These are phyloP conservation scores for Hanseniaspora pseudoguilliermondii DNA, from an alignment of 805 yeast genomes.

Conservation along the genomic window DNA sequence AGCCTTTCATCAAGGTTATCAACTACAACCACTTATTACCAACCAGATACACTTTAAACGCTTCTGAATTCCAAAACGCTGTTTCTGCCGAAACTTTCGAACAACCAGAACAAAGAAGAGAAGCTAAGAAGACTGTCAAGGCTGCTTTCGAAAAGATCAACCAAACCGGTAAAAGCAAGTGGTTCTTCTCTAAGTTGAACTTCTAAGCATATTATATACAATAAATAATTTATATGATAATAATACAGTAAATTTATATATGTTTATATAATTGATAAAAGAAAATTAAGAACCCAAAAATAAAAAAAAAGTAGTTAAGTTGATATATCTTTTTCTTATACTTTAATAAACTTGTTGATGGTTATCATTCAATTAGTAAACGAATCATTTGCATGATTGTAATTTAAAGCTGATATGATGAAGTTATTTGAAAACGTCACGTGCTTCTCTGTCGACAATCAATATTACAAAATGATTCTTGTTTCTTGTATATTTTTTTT, in stretches of 20 bases:
- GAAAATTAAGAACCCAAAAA: conserved; percentile 12
- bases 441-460: too few species aligned
- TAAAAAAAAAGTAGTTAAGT: neutral
- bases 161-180: conserved; percentile 98
- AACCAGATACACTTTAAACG: conserved; percentile 97
- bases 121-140: conserved; percentile 97
- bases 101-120: conserved; percentile 97
- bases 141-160: conserved; percentile 99
- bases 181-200: conserved; percentile 98
- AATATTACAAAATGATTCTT: too few species aligned
- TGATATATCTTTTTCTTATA: too few species aligned
- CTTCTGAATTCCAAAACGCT: conserved; percentile 84
- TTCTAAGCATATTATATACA: conserved; percentile 39
- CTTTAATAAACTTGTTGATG: too few species aligned
- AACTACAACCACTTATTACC: conserved; percentile 99
- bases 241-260: conserved; percentile 5
- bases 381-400: too few species aligned
- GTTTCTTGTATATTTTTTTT: too few species aligned
- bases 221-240: neutral
- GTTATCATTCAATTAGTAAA: too few species aligned
- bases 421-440: too few species aligned
- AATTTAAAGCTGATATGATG: too few species aligned
- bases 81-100: conserved; percentile 86
- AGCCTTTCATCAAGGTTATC: conserved; percentile 97
- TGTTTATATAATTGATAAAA: conserved; percentile 13